Conservation (phyloP, 2,329 filamentous ascomycete species). For the Lomentospora prolificans region DNA sequence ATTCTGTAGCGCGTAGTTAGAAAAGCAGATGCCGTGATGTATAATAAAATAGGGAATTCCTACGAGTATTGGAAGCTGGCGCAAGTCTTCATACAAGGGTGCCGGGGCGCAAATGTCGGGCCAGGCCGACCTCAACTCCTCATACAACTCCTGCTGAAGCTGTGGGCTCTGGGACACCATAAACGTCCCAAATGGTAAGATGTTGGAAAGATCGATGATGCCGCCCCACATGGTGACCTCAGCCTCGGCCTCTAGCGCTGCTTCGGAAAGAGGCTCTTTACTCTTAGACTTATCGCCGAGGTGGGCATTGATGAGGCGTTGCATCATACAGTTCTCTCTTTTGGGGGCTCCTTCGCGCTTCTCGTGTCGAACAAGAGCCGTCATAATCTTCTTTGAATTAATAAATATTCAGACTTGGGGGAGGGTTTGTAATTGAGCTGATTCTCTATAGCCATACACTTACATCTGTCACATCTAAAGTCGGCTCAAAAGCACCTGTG, state of each 20-base stretch:
- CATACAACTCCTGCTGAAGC: background rate
- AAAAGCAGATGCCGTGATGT: background rate
- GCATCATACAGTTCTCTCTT: background rate
- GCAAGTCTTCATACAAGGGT: background rate
- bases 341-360: background rate
- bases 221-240: background rate
- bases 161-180: background rate
- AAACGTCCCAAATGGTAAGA: background rate
- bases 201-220: background rate
- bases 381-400: background rate
- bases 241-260: background rate
- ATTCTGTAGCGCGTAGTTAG: background rate
- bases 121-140: background rate
- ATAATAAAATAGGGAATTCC: background rate
- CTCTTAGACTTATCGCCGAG: background rate
- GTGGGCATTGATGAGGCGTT: background rate
- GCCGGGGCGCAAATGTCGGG: background rate
- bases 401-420: background rate
- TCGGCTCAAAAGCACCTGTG: background rate
- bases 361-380: background rate
- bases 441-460: background rate
- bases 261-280: background rate
- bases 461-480: background rate
- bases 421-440: too few species aligned
- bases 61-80: background rate